Base-by-base conservation (phyloP, 2,329 filamentous ascomycete genomes). In the Aureobasidium vineae region DNA sequence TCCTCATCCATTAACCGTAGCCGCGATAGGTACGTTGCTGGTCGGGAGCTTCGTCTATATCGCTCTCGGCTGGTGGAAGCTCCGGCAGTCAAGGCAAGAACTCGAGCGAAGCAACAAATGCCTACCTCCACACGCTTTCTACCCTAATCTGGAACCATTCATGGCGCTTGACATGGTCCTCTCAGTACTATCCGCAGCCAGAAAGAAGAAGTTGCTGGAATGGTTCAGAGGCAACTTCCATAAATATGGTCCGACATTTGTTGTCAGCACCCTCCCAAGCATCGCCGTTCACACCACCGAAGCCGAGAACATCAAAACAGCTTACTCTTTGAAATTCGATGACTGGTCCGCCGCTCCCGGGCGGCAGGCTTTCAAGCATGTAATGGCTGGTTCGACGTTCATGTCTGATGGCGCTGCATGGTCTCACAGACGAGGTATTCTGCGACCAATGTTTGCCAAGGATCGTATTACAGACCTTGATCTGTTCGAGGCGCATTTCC, bases 401-500 rank as follows among this genome's bases (percentile, higher is more conserved):
- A 82, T 80, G 43, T 75, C 76, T 16, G 79, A 83, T 69, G 81
- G 81, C 43, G 75, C 70, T 3, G 71, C 71, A 38, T 77, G 75
- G 75, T 67, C 72, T 11, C 75, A 76, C 59, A 73, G 72, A 7
- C 70, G 81, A 11, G 78, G 81, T 33, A 76, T 83, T 69, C 77
- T 89, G 16, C 77, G 83, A 26, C 83, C 84, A 1, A 83, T 83
- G 68, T 86, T 86, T 69, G 79, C 77, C 0, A 76, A 82, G 10
- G 78, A 80, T 13, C 83, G 85, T 69, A 78, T 86, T 11, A 80
- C 79, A 5, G 82, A 86, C 71, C 73, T 86, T 6, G 76, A 78
- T 1, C 85, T 84, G 1, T 87, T 89, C 61, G 87, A 90, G 70
- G 76, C 74, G 2, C 86, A 90, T 76, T 79, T 88, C 19, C 75